Percentiles rank a stretch among this genome's conserved stretches.
Evolutionary conservation across 768 basidiomycete species (phyloP).

Genomic region (Podaxis rugospora): DNA sequence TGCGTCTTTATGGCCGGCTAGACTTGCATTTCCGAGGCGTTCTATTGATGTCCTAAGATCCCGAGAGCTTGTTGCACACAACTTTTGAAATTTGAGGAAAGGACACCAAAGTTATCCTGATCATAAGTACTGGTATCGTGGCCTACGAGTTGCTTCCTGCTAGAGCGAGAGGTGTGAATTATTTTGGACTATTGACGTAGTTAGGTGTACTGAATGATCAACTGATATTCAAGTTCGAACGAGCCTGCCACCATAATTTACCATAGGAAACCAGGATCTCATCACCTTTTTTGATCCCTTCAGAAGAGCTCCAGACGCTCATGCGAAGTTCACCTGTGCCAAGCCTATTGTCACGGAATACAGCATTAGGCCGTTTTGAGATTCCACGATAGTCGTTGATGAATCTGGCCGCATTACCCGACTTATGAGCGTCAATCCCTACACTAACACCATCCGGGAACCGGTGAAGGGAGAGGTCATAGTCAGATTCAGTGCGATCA

Average conservation of each 20-base stretch:
- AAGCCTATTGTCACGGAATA: slow-evolving; percentile 57
- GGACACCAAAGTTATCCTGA: neutral
- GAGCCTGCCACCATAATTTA: slow-evolving; percentile 74
- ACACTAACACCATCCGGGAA: slow-evolving; percentile 53
- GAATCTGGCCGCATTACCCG: slow-evolving; percentile 88
- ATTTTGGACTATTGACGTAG: no score
- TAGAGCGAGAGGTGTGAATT: no score
- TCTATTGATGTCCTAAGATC: neutral
- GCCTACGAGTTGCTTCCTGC: no score
- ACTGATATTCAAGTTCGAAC: slow-evolving; percentile 17
- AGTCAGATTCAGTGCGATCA: slow-evolving; percentile 70
- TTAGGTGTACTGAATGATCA: no score
- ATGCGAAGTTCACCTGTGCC: slow-evolving; percentile 64
- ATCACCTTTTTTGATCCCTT: slow-evolving; percentile 68
- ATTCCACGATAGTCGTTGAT: slow-evolving; percentile 89
- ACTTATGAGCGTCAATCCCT: slow-evolving; percentile 69
- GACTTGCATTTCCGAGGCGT: neutral
- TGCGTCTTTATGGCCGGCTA: neutral
- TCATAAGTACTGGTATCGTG: neutral
- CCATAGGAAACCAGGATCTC: slow-evolving; percentile 90
- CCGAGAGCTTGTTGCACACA: neutral
- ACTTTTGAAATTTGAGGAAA: neutral
- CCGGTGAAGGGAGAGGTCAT: slow-evolving; percentile 80
- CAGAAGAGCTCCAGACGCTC: slow-evolving; percentile 63
- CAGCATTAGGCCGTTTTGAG: slow-evolving; percentile 60